Base-by-base conservation (phyloP, 2,329 filamentous ascomycete species). In the Thelonectria rubi region DNA sequence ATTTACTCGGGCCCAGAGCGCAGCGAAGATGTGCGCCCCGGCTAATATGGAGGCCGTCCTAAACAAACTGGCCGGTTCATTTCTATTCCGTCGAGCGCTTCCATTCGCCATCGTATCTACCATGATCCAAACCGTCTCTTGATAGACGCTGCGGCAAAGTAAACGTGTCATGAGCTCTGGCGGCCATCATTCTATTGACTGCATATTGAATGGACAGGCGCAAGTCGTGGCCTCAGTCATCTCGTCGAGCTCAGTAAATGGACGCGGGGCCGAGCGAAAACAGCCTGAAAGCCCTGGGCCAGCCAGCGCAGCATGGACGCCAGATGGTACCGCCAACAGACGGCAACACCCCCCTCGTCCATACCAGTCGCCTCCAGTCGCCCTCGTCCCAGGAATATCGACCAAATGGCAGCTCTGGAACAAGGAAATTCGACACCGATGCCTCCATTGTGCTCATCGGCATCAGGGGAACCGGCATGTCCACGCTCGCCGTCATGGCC, bases 391-490 rank as follows among this genome's bases (percentile, higher is more conserved):
- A 58, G 14, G 40, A 52, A 3, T 58, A 58, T 21, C 55, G 32
- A 5, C 55, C 55, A 3, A 52, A 40, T 21, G 43, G n/a, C 40
- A 46, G 30, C 15, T 12, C 18, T 15, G 14, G 18, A 5, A 24
- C 48, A 0, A 40, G 55, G 3, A 51, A 47, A 17, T 50, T 53
- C 26, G 26, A 58, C 39, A 26, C 50, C 5, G 47, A 57, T 18
- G 61, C 57, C 6, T 63, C 61, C 14, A 58, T 63, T 7, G 57
- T 51, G 3, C 26, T 63, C 11, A 53, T 63, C 34, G 61, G 61
- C 8, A 84, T 88, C 49, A 82, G 85, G 30, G 87, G 87, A 10
- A 84, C 85, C 5, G 87, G 87, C 2, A 89, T 89, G 69, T 85
- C 86, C n/a, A 88, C 84, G 34, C 75, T 90, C 15, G 87, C 84